Base-by-base conservation (phyloP, 2,329 filamentous ascomycete species). In the Dichotomopilus funicola region DNA sequence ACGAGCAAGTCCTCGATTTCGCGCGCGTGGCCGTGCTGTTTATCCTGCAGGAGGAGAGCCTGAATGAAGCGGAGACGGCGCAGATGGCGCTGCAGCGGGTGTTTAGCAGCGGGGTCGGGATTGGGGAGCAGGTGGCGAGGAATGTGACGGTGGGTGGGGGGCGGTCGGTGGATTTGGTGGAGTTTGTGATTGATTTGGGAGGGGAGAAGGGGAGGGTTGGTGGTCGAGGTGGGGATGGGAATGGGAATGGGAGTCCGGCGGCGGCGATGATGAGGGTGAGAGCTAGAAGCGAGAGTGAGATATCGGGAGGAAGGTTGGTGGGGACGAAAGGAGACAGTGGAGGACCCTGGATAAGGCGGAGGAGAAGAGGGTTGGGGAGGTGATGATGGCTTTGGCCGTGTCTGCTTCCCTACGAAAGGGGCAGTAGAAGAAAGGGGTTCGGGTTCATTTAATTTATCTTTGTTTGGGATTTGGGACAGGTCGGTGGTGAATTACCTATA, bases 1-100 rank as follows among this genome's bases (percentile, higher is more conserved):
- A 79, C 1, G 75, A 84, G 54, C 73, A 80, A 49, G 75, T 77
- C 0, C 70, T 85, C 1, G 84, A 87, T 63, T 88, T 88, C 70
- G 78, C 82, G 0, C 76, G 84, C 3, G 76, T 85, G 2, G 78
- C 77, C 0, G 78, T 87, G 2, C 72, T 88, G 12, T 86, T 76
- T 60, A 73, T 88, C 33, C 70, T 87, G 2, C 81, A 87, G 63
- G 70, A 82, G 61, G 70, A 79, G 55, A 72, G 68, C 5, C 62
- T 83, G 1, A 67, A 72, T 36, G 71, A 73, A 41, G 83, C 83
- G 0, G 74, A 78, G 47, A 68, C 68, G 5, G 81, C 82, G 0
- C 83, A 86, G 64, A 70, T 68, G 6, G 65, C 68, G 3, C 70
- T 87, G 10, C 79, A 85, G 64, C 69, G 65, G 1, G 80, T 85